Conservation (phyloP, 257 asterid genomes). For the Scutellaria minor region DNA sequence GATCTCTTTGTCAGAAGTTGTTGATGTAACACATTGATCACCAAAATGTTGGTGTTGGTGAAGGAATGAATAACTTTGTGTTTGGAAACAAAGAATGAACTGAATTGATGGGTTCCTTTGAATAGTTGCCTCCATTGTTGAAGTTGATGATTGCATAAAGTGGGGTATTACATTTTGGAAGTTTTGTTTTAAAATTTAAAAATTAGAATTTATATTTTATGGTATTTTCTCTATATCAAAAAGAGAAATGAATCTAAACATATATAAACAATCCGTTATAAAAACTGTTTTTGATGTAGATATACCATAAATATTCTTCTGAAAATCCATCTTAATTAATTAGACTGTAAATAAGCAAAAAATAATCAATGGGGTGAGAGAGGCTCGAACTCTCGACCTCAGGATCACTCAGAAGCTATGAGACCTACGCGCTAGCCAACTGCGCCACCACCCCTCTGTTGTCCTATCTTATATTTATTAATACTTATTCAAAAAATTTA, state of each 20-base stretch:
- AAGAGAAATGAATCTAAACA: no score
- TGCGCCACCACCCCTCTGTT: slow-evolving; percentile 90
- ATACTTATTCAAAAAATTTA: no score
- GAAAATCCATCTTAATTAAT: no score
- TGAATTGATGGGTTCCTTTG: slow-evolving; percentile 28
- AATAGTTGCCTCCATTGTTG: slow-evolving; percentile 21
- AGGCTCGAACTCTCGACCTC: slow-evolving; percentile 61
- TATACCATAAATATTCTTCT: no score
- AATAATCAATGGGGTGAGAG: slow-evolving; percentile 43
- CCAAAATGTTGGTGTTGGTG: slow-evolving; percentile 20
- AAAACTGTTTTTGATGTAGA: no score
- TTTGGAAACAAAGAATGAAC: slow-evolving; percentile 36
- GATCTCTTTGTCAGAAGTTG: slow-evolving; percentile 28
- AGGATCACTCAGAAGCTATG: slow-evolving; percentile 65
- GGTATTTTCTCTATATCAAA: no score
- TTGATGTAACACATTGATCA: slow-evolving; percentile 15
- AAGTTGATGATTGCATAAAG: not conserved
- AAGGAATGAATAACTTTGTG: slow-evolving; percentile 25
- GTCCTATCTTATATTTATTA: no score
- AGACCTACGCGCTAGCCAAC: slow-evolving; percentile 99
- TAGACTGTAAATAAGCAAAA: no score
- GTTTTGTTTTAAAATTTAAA: no score
- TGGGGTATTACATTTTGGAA: no score
- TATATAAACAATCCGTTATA: no score
- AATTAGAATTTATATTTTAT: no score